A percentile compares a stretch with the other conserved stretches of the same genome.
Conservation (phyloP, 306 rosid genomes). For the Aeschynomene evenia region DNA sequence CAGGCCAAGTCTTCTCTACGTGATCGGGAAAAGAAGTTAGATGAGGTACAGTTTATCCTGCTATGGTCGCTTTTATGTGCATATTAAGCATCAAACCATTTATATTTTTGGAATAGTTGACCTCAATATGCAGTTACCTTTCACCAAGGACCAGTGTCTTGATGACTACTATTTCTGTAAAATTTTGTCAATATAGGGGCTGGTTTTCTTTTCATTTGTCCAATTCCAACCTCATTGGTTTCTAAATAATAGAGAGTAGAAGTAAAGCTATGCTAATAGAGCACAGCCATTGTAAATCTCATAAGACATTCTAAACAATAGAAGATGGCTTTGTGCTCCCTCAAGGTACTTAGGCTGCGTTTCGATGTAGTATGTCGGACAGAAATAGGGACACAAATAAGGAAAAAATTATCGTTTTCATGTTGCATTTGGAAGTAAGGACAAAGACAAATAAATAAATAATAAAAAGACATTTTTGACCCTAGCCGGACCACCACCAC, state of each 20-base stretch:
- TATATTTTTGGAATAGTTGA: neutral
- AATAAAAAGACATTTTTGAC: too few species aligned
- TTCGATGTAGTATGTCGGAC: too few species aligned
- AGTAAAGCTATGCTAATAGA: neutral
- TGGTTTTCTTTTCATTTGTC: constrained; percentile 22
- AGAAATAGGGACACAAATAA: too few species aligned
- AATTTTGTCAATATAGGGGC: neutral
- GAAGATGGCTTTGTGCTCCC: constrained; percentile 53
- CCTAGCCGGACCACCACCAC: too few species aligned
- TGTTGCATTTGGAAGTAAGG: too few species aligned
- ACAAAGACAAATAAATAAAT: too few species aligned
- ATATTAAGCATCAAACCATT: constrained; percentile 23
- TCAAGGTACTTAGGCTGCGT: constrained; percentile 53
- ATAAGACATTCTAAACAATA: too few species aligned
- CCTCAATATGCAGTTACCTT: constrained; percentile 10
- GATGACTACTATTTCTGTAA: constrained; percentile 2
- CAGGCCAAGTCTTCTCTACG: constrained; percentile 89
- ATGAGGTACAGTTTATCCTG: constrained; percentile 61
- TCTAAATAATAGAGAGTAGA: neutral
- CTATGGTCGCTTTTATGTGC: constrained; percentile 3
- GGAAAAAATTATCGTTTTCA: too few species aligned
- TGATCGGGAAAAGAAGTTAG: constrained; percentile 96
- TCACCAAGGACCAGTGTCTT: constrained; percentile 1
- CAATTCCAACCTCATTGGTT: neutral
- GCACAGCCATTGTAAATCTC: too few species aligned